Evolutionary conservation across 164 flowering plant genomes (phyloP), one percentile per base, ranked within the genome.

Genomic region (Liquidambar formosana): DNA sequence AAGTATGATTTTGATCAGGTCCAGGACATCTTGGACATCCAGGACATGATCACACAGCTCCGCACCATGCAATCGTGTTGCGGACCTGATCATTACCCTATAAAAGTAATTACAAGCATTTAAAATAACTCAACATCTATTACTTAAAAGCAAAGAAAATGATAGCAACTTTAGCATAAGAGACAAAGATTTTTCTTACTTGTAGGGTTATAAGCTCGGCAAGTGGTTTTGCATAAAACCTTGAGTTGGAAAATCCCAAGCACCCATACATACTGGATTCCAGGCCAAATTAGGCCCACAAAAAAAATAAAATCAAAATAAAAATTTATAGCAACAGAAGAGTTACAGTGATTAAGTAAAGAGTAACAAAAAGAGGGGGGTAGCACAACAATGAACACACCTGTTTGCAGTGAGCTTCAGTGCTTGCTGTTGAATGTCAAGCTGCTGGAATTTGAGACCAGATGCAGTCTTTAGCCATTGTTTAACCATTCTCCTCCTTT

Each of bases 221-320:
- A 54, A 96, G 94, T 69, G 98, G 97, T 84, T 93, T 96, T 76
- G 98, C 99, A 80, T 93, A 96, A 84, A 96, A 96, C 77, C 99
- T 89, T 74, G 99, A 93, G 78, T 93, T 90, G 67, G 99, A 84
- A 85, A 93, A 96, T 51, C 99, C 99, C 70, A 96, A 81, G 80
- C 99, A 96, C 63, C 99, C 99, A 81, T 96, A 96, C 91, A 96
- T 93, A 80, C 99, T 96, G 94, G 68, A 83, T 15, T 46, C 13
- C 61, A 75, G 27, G 21, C 3, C 25, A 72, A 57, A 58, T 46
- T 14, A 70, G 19, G 19, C 19, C 12, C n/a, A n/a, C n/a, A n/a
- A n/a, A n/a, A n/a, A n/a, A 45, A 33, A 63, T 65, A 64, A 52
- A 19, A 53, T 28, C 56, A n/a, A 53, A 51, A 15, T 43, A 48